Conservation (phyloP, 2,329 filamentous ascomycete species). For the Pestalotiopsis fici region DNA sequence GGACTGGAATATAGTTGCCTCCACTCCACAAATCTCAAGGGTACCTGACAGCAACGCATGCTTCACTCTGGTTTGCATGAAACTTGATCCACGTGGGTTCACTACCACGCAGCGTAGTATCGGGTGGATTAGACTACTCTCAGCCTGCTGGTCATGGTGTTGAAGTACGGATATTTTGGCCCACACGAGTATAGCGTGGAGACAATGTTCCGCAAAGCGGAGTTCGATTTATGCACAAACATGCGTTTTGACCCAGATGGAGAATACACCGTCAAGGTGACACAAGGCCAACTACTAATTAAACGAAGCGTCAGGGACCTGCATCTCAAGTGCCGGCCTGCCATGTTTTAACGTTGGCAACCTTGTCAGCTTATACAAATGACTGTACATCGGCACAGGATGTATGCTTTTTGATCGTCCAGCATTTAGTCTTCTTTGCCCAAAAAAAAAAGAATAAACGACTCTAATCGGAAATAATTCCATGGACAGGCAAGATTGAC, state of each 20-base stretch:
- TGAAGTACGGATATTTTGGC: not conserved
- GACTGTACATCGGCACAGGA: not conserved
- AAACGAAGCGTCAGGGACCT: not conserved
- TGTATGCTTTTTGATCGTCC: not conserved
- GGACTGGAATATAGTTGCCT: not conserved
- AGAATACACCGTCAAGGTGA: not conserved
- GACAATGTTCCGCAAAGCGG: not conserved
- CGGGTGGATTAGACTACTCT: not conserved
- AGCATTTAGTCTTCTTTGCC: not conserved
- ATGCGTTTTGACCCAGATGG: not conserved
- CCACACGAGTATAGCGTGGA: not conserved
- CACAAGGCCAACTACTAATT: not conserved
- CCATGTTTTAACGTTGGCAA: not conserved
- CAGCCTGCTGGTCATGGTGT: not conserved
- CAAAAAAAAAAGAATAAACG: not conserved
- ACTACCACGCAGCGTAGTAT: not conserved
- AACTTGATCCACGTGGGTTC: not conserved
- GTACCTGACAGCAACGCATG: not conserved
- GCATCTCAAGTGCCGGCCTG: not conserved
- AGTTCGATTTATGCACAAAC: not conserved
- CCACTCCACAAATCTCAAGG: not conserved
- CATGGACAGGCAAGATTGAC: not conserved
- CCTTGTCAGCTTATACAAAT: not conserved
- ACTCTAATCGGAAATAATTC: not conserved
- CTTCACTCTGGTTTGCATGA: not conserved